Base-by-base conservation (phyloP, 31 red algal species). In the Odonthalia washingtoniensis region DNA sequence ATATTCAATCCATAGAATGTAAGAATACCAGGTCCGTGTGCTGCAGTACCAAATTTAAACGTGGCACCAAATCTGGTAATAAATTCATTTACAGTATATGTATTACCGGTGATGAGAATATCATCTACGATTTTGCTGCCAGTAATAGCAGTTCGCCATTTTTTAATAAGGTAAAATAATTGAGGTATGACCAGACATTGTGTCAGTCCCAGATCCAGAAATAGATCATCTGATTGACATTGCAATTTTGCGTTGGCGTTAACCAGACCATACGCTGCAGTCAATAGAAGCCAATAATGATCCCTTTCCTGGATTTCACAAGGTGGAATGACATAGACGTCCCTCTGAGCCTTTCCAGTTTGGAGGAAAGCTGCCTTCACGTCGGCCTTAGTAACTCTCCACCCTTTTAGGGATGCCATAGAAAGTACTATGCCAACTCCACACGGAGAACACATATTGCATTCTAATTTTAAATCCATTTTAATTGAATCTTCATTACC, bases 401-500 rank as follows among this genome's bases (percentile, higher is more conserved):
- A 82, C 27, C 46, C 17, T n/a, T 46, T 32, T 31, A 76, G 40
- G 12, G 68, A 18, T 30, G 44, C 40, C 9, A 83, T 61, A 36
- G 78, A 82, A 40, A 82, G 61, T 52, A 75, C 33, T 1, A 75
- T 90, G 12, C 77, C 0, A 33, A 90, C 60, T 41, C 78, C 87
- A 68, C 61, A 17, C 0, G 44, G 78, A 74, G 66, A 44, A 3
- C 63, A 75, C 43, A 5, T 82, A 34, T 76, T 49, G 17, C 62
- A 83, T 1, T 90, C 64, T 34, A 45, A 76, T 46, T 38, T 75
- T 28, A 90, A 75, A 28, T 1, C 27, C 6, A 43, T 27, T 34
- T 77, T 62, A 32, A 28, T 46, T 34, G 24, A 0, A 57, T 79
- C 68, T 76, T 77, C 83, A 63, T 75, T 87, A 16, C 83, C 68